Conservation (phyloP, 495 filamentous ascomycete species). For the Trichoderma gamsii region DNA sequence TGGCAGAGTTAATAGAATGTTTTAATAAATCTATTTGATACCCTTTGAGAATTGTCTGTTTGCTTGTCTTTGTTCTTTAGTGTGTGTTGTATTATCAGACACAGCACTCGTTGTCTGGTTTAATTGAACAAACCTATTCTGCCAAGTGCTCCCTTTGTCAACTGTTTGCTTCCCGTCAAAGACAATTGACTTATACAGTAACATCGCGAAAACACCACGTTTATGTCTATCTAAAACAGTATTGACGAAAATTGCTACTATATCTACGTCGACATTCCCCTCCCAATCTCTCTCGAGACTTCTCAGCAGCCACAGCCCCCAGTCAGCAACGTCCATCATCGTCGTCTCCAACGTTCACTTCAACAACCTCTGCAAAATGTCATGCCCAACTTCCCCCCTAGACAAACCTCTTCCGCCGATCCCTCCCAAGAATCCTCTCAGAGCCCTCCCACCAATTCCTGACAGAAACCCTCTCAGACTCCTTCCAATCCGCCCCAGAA, state of each 20-base stretch:
- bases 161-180: not conserved
- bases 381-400: not conserved
- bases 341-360: not conserved
- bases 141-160: not conserved
- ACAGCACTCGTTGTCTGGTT: not conserved
- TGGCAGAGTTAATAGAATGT: conserved; percentile 16
- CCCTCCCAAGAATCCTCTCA: no score
- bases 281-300: not conserved
- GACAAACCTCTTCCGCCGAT: no score
- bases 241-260: not conserved
- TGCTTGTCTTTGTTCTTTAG: not conserved
- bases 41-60: not conserved
- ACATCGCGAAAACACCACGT: no score
- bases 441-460: no score
- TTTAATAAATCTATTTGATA: conserved; percentile 1
- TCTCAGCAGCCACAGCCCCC: not conserved
- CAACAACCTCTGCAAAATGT: not conserved
- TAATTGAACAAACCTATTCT: not conserved
- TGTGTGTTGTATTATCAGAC: not conserved
- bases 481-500: no score
- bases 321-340: not conserved
- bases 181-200: not conserved
- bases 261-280: not conserved
- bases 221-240: no score
- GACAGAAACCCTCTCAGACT: no score